Conservation (phyloP, 148 eudicot species). For the Cornus florida region DNA sequence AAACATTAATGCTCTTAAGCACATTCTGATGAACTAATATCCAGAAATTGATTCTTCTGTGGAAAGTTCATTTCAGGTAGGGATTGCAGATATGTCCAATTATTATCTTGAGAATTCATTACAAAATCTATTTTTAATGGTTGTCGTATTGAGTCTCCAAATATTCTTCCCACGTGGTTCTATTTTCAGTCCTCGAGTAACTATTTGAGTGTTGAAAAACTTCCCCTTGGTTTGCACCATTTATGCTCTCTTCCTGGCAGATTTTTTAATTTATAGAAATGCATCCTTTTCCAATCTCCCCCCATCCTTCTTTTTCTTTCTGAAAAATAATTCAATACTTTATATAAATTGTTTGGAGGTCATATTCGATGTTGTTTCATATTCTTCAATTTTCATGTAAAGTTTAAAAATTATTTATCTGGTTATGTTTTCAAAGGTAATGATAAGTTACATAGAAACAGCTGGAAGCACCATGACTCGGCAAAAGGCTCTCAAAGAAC, state of each 20-base stretch:
- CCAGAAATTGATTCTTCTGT: background rate
- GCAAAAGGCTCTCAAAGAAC: conserved; percentile 80
- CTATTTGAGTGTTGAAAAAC: no score
- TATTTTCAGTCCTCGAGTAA: no score
- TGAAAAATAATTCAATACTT: background rate
- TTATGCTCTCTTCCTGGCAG: background rate
- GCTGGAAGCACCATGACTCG: conserved; percentile 93
- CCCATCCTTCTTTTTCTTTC: background rate
- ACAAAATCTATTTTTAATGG: background rate
- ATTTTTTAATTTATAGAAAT: background rate
- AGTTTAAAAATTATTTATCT: background rate
- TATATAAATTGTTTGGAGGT: background rate
- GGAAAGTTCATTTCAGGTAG: background rate
- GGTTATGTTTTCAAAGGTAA: conserved; percentile 45
- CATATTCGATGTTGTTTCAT: background rate
- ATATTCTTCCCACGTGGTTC: background rate
- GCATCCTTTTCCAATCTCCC: background rate
- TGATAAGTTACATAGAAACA: conserved; percentile 86
- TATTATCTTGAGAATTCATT: background rate
- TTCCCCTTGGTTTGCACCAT: background rate
- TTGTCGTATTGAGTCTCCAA: background rate
- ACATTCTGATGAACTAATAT: background rate
- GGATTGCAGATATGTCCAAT: background rate
- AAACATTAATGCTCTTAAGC: background rate
- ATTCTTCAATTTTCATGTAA: background rate